A percentile compares a stretch with the other conserved stretches of the same genome.
phyloP scores from a whole-genome alignment of 169 alveolate genomes.

The Cryptosporidium sp. region DNA sequence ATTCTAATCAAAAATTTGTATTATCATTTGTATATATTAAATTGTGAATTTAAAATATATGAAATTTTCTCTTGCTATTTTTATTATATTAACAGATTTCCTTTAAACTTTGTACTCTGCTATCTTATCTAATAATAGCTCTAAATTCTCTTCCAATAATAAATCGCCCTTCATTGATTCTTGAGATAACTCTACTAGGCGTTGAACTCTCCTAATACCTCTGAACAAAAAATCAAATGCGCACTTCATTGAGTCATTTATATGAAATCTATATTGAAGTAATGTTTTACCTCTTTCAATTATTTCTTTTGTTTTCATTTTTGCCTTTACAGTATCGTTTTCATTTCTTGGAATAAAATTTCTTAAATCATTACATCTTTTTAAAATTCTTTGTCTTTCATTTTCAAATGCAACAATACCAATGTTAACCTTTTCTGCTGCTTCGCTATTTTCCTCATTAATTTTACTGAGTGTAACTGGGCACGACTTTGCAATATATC shows the following conservation, averaged over 20 bases:
- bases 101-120: constrained; percentile 43
- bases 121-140: constrained; percentile 49
- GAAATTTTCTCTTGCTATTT: background rate
- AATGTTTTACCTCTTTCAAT: constrained; percentile 71
- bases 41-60: background rate
- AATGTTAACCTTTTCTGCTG: constrained; percentile 54
- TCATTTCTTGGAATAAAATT: constrained; percentile 67
- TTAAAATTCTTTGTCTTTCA: constrained; percentile 71
- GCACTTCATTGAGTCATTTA: constrained; percentile 48
- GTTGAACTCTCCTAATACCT: constrained; percentile 69
- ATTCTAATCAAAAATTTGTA: background rate
- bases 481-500: constrained; percentile 57
- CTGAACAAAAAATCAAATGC: constrained; percentile 58
- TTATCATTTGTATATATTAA: too few relatives aligned
- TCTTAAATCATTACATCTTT: constrained; percentile 54
- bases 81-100: background rate
- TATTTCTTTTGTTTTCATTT: constrained; percentile 63
- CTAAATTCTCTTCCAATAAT: constrained; percentile 47
- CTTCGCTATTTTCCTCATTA: constrained; percentile 53
- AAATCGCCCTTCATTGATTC: constrained; percentile 72
- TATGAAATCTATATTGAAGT: constrained; percentile 70
- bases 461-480: constrained; percentile 42
- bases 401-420: constrained; percentile 72
- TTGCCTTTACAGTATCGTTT: constrained; percentile 36
- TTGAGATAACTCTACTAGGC: constrained; percentile 56